Conservation (phyloP, 2,329 filamentous ascomycete species). For the Colletotrichum sp. region DNA sequence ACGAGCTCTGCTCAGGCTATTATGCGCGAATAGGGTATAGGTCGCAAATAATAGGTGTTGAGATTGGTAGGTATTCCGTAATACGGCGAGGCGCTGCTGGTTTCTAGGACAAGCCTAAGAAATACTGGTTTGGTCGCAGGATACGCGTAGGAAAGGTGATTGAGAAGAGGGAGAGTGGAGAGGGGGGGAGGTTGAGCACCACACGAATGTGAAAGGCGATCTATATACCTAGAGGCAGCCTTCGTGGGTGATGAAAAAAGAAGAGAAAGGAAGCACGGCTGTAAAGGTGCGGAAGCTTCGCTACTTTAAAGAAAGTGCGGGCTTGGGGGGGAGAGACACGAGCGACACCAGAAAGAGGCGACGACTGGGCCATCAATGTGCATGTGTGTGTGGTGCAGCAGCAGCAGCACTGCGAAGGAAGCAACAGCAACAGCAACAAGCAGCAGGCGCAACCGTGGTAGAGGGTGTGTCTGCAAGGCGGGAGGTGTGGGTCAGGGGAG, state of each 20-base stretch:
- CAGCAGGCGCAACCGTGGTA: background rate
- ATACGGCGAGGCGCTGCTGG: conserved; percentile 12
- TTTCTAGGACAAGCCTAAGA: conserved; percentile 19
- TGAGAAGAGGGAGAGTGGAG: conserved; percentile 15
- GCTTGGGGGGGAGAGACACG: conserved; percentile 5
- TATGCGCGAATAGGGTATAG: conserved; percentile 6
- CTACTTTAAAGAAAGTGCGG: conserved; percentile 21
- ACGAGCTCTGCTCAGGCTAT: conserved; percentile 22
- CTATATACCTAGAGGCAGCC: conserved; percentile 19
- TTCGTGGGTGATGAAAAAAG: conserved; percentile 27
- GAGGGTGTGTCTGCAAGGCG: background rate
- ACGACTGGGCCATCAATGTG: background rate
- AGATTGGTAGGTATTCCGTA: background rate
- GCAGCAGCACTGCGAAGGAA: background rate
- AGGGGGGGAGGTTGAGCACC: conserved; percentile 19
- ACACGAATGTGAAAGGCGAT: conserved; percentile 25
- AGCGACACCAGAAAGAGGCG: background rate
- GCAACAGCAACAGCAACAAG: conserved; percentile 10
- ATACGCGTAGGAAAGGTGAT: conserved; percentile 20
- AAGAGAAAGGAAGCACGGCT: conserved; percentile 3
- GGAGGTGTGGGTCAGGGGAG: background rate
- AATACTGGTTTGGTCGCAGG: conserved; percentile 22
- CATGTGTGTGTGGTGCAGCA: background rate
- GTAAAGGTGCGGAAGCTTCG: conserved; percentile 19
- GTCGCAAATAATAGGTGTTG: conserved; percentile 16